Evolutionary conservation across 257 asterid genomes (phyloP), one percentile per base, ranked within the genome.

Genomic region (Ligustrum vulgare): DNA sequence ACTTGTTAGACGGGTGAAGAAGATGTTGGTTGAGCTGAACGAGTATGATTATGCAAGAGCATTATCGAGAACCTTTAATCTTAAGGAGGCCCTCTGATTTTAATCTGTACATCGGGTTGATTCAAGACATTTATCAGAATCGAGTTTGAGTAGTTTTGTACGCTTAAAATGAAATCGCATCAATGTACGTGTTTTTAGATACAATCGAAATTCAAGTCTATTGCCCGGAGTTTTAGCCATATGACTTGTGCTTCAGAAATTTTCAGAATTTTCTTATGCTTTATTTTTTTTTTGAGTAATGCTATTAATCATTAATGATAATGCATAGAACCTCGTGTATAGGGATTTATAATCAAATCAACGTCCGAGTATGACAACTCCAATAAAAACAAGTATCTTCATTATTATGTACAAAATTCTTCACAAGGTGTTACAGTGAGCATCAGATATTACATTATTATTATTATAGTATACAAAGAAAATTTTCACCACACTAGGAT

Each of bases 1-100:
- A 75, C 88, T 84, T 69, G 97, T 90, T 25, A 83, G 97, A n/a
- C 83, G 94, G 16, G 58, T 95, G 89, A 95, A 86, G 85, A 95
- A 88, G 80, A 95, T 95, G 98, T 87, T 93, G 67, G 98, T 95
- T 78, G 97, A 93, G 67, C 87, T 95, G 67, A 91, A 95, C 8
- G 90, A 90, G 75, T 95, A 91, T 18, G 98, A 95, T 66, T 90
- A 91, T 20, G 98, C 98, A 0, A 84, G 97, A 79, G 80, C 79
- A 0, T 80, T 95, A 47, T 85, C 89, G 2, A 84, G 91, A 83
- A 90, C 92, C 16, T 95, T 95, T 71, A 91, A 85, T 82, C 92
- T 95, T 81, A 93, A 90, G 86, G 99, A 95, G 85, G 99, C 99
- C 8, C 91, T 95, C 13, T 95, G 82, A 87, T 74, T 35, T 51